These are phyloP conservation scores for Aulographum hederae DNA, from an alignment of 2,329 filamentous ascomycete genomes.

Conservation along the genomic window DNA sequence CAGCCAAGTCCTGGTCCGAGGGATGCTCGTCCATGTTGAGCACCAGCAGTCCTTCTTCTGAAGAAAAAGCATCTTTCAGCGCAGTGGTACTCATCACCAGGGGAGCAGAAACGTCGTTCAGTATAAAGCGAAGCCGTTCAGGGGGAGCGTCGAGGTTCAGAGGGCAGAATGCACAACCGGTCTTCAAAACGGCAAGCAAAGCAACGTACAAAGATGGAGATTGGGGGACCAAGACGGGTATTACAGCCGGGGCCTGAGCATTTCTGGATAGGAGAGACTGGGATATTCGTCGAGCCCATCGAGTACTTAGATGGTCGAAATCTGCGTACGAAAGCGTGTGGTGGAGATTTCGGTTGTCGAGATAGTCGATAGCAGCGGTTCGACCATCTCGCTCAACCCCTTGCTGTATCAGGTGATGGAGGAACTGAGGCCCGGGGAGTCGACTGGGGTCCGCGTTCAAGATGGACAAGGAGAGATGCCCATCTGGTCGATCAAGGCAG, in stretches of 20 bases:
- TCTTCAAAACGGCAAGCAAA: slow-evolving; percentile 59
- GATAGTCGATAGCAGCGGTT: slow-evolving; percentile 45
- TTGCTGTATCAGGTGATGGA: slow-evolving; percentile 44
- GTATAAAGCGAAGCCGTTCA: slow-evolving; percentile 63
- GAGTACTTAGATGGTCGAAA: slow-evolving; percentile 39
- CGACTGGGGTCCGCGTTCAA: slow-evolving; percentile 35
- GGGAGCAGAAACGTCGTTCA: slow-evolving; percentile 54
- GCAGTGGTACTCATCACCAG: slow-evolving; percentile 46
- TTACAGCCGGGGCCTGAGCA: slow-evolving; percentile 20
- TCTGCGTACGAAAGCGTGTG: slow-evolving; percentile 40
- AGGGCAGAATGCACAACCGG: slow-evolving; percentile 73
- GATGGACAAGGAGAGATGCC: slow-evolving; percentile 27
- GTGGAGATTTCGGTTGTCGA: slow-evolving; percentile 27
- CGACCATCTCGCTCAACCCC: too few relatives aligned
- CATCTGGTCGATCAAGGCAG: too few relatives aligned
- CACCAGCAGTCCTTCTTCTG: slow-evolving; percentile 15
- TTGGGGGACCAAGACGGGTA: slow-evolving; percentile 59
- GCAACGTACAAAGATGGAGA: slow-evolving; percentile 60
- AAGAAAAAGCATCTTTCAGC: slow-evolving; percentile 21
- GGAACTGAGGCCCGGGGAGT: slow-evolving; percentile 34
- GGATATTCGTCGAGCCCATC: slow-evolving; percentile 35
- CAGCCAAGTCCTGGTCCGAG: too few relatives aligned
- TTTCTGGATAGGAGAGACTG: not conserved
- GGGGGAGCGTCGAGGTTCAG: slow-evolving; percentile 59
- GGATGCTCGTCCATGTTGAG: slow-evolving; percentile 12